Base-by-base conservation (phyloP, 257 asterid species). In the Voacanga thouarsii region DNA sequence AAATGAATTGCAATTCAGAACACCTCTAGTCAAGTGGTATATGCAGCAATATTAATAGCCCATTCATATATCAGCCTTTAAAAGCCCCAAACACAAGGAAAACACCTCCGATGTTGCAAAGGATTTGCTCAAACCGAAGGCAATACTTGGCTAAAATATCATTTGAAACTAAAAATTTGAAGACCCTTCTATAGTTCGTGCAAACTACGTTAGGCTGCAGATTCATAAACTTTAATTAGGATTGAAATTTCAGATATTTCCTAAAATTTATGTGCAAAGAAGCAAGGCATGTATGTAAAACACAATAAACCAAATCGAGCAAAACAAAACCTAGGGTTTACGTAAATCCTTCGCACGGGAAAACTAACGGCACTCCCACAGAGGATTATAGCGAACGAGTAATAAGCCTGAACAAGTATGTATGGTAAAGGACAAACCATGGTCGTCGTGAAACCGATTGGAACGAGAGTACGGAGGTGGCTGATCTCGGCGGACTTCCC, bases 401-500 rank as follows among this genome's bases (percentile, higher is more conserved):
- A 50, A 43, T 41, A 72, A 39, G 44, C 12, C 24, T 26, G 45
- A 66, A n/a, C 30, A 5, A 76, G 16, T 65, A 57, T n/a, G 51
- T 33, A 70, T 33, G 24, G 21, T 75, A 26, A 81, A 83, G 73
- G 71, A 43, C 87, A 59, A 82, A 93, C 98, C 98, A 81, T 84
- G 87, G 80, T 79, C 84, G 63, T 87, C 92, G 26, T 73, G 44
- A 65, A 81, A 80, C 51, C 97, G 92, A 81, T 80, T 91, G 65
- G 93, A 79, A 72, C 93, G 98, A 77, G 91, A 78, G 86, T 89
- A 83, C 56, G 90, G 88, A 80, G 90, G 94, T 41, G 91, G 92
- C 81, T 87, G 90, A 16, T 88, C 89, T 6, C 89, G 95, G 77
- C 96, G 98, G 79, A 94, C 97, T 83, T 94, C 98, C n/a, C 97